These are phyloP conservation scores for Colletotrichum sp. DNA, from an alignment of 2,329 filamentous ascomycete genomes.

Conservation along the genomic window DNA sequence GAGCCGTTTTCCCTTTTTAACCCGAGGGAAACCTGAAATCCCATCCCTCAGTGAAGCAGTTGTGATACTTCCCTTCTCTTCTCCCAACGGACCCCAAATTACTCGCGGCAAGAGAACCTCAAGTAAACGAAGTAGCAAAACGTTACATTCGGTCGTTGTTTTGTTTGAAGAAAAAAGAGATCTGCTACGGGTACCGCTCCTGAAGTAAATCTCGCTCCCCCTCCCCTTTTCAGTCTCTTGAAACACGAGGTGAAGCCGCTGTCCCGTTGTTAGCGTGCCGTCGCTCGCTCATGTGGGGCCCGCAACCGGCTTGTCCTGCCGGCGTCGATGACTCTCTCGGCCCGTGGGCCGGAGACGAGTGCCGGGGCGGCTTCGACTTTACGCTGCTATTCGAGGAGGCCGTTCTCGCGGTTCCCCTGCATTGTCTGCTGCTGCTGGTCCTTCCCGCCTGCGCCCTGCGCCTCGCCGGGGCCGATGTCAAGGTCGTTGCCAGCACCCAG, in stretches of 20 bases:
- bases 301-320: constrained; percentile 7
- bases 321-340: constrained; percentile 15
- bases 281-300: neutral
- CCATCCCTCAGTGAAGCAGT: neutral
- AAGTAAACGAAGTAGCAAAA: neutral
- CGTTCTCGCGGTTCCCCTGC: constrained; percentile 24
- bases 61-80: neutral
- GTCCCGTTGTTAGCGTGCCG: neutral
- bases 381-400: constrained; percentile 31
- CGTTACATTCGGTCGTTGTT: neutral
- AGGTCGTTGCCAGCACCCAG: constrained; percentile 9
- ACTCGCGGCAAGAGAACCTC: neutral
- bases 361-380: constrained; percentile 32
- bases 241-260: neutral
- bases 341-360: constrained; percentile 21
- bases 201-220: neutral
- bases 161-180: constrained; percentile 1
- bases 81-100: neutral
- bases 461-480: constrained; percentile 3
- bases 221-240: neutral
- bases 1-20: neutral
- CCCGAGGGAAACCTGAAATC: neutral
- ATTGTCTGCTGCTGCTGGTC: constrained; percentile 2
- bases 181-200: neutral
- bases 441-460: neutral